Conservation (phyloP, 139 green algal species). For the Micromonas commoda region DNA sequence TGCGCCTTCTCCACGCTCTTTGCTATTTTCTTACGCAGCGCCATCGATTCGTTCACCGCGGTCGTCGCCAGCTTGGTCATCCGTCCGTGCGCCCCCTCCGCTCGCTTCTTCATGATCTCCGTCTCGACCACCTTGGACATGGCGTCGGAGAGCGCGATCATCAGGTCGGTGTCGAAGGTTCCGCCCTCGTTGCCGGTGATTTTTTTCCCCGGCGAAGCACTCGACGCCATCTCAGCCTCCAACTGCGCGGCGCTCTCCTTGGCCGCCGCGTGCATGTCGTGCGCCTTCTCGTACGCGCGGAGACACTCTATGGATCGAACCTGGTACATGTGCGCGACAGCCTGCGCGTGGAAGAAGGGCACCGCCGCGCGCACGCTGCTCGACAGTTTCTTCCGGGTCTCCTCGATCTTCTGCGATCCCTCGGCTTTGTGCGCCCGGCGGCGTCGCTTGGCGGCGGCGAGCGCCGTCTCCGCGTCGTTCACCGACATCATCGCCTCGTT, state of each 20-base stretch:
- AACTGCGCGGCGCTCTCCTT: neutral
- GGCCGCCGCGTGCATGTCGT: neutral
- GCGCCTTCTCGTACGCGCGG: neutral
- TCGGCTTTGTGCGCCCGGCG: too few relatives aligned
- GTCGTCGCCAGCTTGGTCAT: neutral
- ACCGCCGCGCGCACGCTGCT: conserved; percentile 3
- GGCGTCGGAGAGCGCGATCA: neutral
- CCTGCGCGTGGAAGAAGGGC: conserved; percentile 13
- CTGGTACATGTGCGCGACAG: conserved; percentile 21
- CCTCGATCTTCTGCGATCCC: neutral
- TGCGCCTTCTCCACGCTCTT: neutral
- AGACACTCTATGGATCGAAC: neutral
- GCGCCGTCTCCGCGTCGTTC: neutral
- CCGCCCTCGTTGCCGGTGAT: too few relatives aligned
- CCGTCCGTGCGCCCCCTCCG: neutral
- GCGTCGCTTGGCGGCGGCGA: neutral
- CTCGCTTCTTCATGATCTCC: neutral
- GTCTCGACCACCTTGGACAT: neutral
- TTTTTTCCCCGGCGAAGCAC: neutral
- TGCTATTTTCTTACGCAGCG: neutral
- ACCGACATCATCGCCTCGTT: neutral
- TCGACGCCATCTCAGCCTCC: neutral
- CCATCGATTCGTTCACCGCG: neutral
- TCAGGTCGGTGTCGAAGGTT: neutral
- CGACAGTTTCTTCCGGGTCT: neutral